These are phyloP conservation scores for Venturia aucupariae DNA, from an alignment of 2,329 filamentous ascomycete genomes.

Conservation along the genomic window DNA sequence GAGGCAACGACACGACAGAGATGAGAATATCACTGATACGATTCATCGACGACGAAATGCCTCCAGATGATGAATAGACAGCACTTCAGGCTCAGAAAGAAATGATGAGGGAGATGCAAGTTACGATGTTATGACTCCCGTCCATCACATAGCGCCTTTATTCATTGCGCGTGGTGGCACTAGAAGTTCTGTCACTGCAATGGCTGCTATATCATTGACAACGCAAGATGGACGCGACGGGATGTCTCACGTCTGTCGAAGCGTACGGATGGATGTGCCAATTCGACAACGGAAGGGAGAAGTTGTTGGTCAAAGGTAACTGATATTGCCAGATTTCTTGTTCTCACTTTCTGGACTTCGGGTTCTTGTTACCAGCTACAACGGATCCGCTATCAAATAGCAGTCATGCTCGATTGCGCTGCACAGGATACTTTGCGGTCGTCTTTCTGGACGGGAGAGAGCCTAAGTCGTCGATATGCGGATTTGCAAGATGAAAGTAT, in stretches of 20 bases:
- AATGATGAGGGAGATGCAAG: too few species aligned
- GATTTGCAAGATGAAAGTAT: too few species aligned
- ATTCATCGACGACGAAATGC: slow-evolving; percentile 96
- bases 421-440: too few species aligned
- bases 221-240: background rate
- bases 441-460: too few species aligned
- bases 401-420: too few species aligned
- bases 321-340: background rate
- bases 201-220: background rate
- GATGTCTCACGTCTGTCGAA: background rate
- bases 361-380: background rate
- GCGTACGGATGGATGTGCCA: background rate
- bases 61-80: slow-evolving; percentile 79
- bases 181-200: background rate
- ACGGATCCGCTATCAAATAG: too few species aligned
- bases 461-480: too few species aligned
- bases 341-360: background rate
- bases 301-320: background rate
- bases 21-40: slow-evolving; percentile 88
- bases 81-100: background rate
- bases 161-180: background rate
- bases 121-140: background rate
- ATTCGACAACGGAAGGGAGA: background rate
- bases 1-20: slow-evolving; percentile 92
- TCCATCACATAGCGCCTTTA: background rate